phyloP scores from a whole-genome alignment of 1,284 basidiomycete species.

The Amylostereum areolatum region DNA sequence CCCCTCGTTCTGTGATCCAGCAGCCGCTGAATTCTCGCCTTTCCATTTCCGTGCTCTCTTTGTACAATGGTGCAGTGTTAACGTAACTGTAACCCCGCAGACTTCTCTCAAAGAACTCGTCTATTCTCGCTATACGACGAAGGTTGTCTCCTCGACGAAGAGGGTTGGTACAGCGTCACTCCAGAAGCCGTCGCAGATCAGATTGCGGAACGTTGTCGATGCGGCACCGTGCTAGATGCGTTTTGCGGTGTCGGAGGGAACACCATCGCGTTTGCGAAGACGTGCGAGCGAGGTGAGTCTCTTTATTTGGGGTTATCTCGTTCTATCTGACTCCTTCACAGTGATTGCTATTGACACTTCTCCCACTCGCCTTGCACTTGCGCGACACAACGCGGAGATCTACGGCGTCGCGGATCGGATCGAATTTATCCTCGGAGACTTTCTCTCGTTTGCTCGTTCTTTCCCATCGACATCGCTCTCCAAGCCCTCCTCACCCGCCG shows the following conservation, averaged over 20 bases:
- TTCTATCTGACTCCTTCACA: slow-evolving; percentile 21
- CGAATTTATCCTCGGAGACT: slow-evolving; percentile 90
- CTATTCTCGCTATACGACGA: slow-evolving; percentile 78
- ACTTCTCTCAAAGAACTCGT: slow-evolving; percentile 79
- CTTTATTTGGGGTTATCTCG: slow-evolving; percentile 3
- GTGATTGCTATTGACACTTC: slow-evolving; percentile 94
- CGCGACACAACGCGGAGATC: slow-evolving; percentile 86
- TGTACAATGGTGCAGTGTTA: not conserved
- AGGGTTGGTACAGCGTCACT: slow-evolving; percentile 97
- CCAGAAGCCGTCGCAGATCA: slow-evolving; percentile 89
- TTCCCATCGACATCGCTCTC: slow-evolving; percentile 17
- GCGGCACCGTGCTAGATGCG: slow-evolving; percentile 81
- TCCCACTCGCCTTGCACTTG: slow-evolving; percentile 76
- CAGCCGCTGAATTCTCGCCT: not conserved
- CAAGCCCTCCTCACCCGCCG: not conserved
- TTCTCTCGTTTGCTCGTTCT: slow-evolving; percentile 68
- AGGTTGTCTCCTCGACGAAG: slow-evolving; percentile 76
- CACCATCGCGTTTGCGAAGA: slow-evolving; percentile 93
- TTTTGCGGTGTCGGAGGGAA: slow-evolving; percentile 99
- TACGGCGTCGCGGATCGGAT: slow-evolving; percentile 94
- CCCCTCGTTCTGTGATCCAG: no score
- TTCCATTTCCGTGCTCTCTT: slow-evolving; percentile 4
- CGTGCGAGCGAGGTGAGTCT: slow-evolving; percentile 79
- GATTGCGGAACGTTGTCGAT: slow-evolving; percentile 88
- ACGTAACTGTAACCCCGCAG: slow-evolving; percentile 33